Percentiles rank a stretch among this genome's conserved stretches.
Conservation (phyloP, 495 filamentous ascomycete species). For the Hyaloscypha bicolor region DNA sequence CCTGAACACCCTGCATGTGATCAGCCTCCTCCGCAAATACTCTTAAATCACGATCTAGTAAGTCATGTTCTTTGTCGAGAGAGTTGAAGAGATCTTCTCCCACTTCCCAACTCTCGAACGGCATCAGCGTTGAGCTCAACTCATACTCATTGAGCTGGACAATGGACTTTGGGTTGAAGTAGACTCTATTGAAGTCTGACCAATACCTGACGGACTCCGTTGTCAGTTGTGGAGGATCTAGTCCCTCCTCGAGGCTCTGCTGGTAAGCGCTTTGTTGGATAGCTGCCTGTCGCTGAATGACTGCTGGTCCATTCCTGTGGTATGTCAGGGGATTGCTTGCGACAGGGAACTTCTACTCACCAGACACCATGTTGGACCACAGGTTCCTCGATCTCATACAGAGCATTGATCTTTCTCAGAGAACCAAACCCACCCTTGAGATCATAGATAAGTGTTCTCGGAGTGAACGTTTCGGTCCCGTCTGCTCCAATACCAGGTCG, state of each 20-base stretch:
- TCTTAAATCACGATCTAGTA: constrained; percentile 86
- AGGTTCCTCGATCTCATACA: constrained; percentile 71
- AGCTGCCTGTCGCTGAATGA: constrained; percentile 63
- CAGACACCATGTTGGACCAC: constrained; percentile 56
- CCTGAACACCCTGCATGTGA: constrained; percentile 82
- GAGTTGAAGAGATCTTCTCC: constrained; percentile 83
- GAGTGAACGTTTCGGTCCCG: constrained; percentile 87
- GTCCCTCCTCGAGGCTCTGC: constrained; percentile 69
- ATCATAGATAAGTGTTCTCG: constrained; percentile 91
- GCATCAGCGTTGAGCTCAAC: constrained; percentile 71
- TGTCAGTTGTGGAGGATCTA: constrained; percentile 62
- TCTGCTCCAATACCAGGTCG: constrained; percentile 82
- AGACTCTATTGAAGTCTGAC: constrained; percentile 92
- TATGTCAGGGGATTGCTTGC: constrained; percentile 2
- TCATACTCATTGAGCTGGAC: constrained; percentile 89
- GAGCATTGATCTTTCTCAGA: constrained; percentile 80
- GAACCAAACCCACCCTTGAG: constrained; percentile 90
- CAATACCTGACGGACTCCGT: constrained; percentile 82
- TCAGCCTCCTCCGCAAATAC: constrained; percentile 92
- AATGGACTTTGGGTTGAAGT: constrained; percentile 88
- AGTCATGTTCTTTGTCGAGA: constrained; percentile 81
- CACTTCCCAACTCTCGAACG: constrained; percentile 78
- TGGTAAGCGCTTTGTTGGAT: constrained; percentile 78
- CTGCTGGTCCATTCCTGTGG: constrained; percentile 69
- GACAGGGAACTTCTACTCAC: constrained; percentile 41